A percentile compares a stretch with the other conserved stretches of the same genome.
These are phyloP conservation scores for Erythrobasidium hasegawianum DNA, from an alignment of 1,284 basidiomycete genomes.

Conservation along the genomic window DNA sequence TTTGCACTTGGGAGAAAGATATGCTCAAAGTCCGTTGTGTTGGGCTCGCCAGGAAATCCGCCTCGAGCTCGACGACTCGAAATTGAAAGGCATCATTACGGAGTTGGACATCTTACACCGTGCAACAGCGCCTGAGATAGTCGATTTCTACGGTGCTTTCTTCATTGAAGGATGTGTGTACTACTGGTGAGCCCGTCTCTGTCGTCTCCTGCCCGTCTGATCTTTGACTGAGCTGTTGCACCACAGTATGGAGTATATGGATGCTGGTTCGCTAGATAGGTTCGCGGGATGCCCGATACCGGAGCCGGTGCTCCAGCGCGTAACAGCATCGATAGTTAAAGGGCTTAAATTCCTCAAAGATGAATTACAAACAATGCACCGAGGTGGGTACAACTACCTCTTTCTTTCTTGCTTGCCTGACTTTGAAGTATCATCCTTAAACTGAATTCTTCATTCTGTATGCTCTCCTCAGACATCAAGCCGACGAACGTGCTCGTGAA, in stretches of 20 bases:
- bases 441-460: too few species aligned
- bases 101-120: conserved; percentile 96
- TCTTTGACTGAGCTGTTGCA: too few species aligned
- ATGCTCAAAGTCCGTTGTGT: too few species aligned
- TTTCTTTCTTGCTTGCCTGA: too few species aligned
- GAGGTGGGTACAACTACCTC: too few species aligned
- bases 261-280: conserved; percentile 88
- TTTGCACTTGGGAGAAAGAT: too few species aligned
- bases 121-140: conserved; percentile 82
- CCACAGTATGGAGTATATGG: conserved; percentile 91
- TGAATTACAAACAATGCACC: conserved; percentile 92
- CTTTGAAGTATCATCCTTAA: too few species aligned
- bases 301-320: conserved; percentile 76
- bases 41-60: conserved; percentile 75
- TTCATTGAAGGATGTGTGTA: conserved; percentile 98
- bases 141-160: conserved; percentile 98
- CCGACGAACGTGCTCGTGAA: conserved; percentile 96
- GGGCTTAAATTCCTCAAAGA: conserved; percentile 96
- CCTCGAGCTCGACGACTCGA: conserved; percentile 90
- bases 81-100: conserved; percentile 95
- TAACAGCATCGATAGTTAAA: conserved; percentile 77
- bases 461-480: conserved; percentile 97
- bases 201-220: neutral
- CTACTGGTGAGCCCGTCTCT: conserved; percentile 60
- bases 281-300: conserved; percentile 62